Conservation (phyloP, 768 basidiomycete genomes). For the Neoboletus brunneissimus region DNA sequence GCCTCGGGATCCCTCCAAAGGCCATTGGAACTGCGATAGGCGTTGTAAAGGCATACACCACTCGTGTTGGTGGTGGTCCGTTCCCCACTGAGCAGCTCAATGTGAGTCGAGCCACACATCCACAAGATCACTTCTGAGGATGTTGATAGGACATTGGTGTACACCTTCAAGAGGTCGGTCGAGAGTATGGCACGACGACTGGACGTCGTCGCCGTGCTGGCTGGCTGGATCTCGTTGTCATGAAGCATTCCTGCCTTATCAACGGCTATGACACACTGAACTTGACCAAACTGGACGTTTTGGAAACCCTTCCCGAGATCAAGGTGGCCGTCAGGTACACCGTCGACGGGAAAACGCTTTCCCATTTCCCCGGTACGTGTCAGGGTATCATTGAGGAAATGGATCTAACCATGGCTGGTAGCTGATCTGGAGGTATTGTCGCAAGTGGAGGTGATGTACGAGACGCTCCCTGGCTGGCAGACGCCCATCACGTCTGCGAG, state of each 20-base stretch:
- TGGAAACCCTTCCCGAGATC: constrained; percentile 83
- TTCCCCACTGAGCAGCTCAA: constrained; percentile 96
- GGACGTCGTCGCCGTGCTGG: constrained; percentile 92
- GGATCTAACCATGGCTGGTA: constrained; percentile 25
- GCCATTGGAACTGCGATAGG: constrained; percentile 84
- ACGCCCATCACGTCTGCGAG: constrained; percentile 61
- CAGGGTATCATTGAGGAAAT: background rate
- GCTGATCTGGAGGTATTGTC: constrained; percentile 85
- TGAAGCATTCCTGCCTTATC: constrained; percentile 89
- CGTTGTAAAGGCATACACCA: constrained; percentile 98
- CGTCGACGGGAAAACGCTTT: constrained; percentile 71
- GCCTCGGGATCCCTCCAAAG: constrained; percentile 94
- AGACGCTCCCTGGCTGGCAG: constrained; percentile 91
- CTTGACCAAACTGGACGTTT: constrained; percentile 93
- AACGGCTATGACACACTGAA: constrained; percentile 95
- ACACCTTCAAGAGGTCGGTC: constrained; percentile 91
- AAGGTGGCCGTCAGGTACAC: constrained; percentile 82
- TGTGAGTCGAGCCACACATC: constrained; percentile 41
- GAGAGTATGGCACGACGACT: constrained; percentile 90
- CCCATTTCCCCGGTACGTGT: constrained; percentile 81
- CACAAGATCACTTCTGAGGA: background rate
- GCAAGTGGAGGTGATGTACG: constrained; percentile 80
- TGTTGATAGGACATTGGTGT: constrained; percentile 64
- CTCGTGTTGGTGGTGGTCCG: constrained; percentile 96
- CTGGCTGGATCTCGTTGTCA: constrained; percentile 95